Base-by-base conservation (phyloP, 495 filamentous ascomycete species). In the Neurospora tetraspora region DNA sequence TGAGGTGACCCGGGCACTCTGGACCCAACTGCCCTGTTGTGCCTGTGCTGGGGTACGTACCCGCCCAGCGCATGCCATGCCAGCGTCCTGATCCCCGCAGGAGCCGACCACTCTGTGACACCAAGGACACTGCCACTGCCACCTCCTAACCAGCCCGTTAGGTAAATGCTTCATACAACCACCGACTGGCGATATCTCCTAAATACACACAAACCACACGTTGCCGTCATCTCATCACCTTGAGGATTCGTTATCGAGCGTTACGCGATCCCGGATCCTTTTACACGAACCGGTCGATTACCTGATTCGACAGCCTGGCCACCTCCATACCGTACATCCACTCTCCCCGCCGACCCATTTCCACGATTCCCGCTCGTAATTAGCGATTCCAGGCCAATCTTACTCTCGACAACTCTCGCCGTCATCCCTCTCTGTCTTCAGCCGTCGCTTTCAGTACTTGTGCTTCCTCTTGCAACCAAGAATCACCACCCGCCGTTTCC, bases 21-120 rank as follows among this genome's bases (percentile, higher is more conserved):
- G 53, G 53, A 65, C 53, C 27, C 53, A 61, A 34, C 27, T 3
- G 53, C 53, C 53, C 53, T 61, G 53, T 61, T 61, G 47, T 61
- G 11, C 47, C 47, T 59, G 47, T 59, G 47, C 47, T 59, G 20
- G 20, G 47, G 47, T 31, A 31, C 47, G 47, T 59, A 59, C 23
- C n/a, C n/a, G n/a, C n/a, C n/a, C n/a, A n/a, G n/a, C n/a, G n/a
- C n/a, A n/a, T n/a, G n/a, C n/a, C n/a, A n/a, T n/a, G n/a, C n/a
- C 40, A 71, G 39, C 69, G 16, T 59, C 68, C 70, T 69, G 69
- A 70, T 81, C 83, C 71, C 70, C 61, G 72, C 45, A 38, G 39
- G 69, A 71, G 12, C 43, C 76, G 80, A 74, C 76, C 77, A 39
- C 72, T 76, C 71, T 74, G 39, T 23, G 31, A 65, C 27, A 65